Base-by-base conservation (phyloP, 371 early-diverging fungal genomes). In the Circinella minor region DNA sequence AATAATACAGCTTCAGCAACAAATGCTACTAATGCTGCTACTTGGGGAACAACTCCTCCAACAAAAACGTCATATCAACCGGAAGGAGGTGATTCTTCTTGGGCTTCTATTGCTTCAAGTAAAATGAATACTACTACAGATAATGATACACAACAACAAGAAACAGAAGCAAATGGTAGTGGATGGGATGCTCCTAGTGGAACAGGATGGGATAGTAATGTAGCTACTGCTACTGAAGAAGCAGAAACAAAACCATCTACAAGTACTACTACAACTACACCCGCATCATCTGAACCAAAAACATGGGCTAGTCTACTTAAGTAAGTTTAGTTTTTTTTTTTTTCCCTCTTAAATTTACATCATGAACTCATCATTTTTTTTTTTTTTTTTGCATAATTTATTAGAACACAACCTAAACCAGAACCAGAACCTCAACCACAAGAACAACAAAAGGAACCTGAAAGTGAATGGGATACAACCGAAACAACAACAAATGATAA, bases 291-390 rank as follows among this genome's bases (percentile, higher is more conserved):
- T 60, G 85, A 82, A 63, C 78, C 79, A 67, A 79, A 79, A 67
- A 73, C 93, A 60, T 93, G 93, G 93, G 93, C 93, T 69, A 90
- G 90, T 71, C 80, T 91, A 68, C 86, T 91, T 57, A 90, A 89
- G 92, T 91, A 78, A 69, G 88, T 81, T 47, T 27, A 48, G 37
- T 4, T 59, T 47, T 3, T 37, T 34, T 20, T 20, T 9, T 65
- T 61, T 27, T 27, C n/a, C n/a, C n/a, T n/a, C n/a, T n/a, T n/a
- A n/a, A n/a, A 43, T 6, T 43, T 43, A 43, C 43, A 43, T 43
- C 43, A 43, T 9, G 11, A 43, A 47, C 36, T 27, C 34, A 20
- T 57, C 67, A 61, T 61, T 61, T 17, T 37, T 38, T 18, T 61
- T 11, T n/a, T 36, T 34, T 46, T 37, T 20, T 63, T 57, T 27